phyloP scores from a whole-genome alignment of 2,329 filamentous ascomycete species.

The Aspergillus sp. region DNA sequence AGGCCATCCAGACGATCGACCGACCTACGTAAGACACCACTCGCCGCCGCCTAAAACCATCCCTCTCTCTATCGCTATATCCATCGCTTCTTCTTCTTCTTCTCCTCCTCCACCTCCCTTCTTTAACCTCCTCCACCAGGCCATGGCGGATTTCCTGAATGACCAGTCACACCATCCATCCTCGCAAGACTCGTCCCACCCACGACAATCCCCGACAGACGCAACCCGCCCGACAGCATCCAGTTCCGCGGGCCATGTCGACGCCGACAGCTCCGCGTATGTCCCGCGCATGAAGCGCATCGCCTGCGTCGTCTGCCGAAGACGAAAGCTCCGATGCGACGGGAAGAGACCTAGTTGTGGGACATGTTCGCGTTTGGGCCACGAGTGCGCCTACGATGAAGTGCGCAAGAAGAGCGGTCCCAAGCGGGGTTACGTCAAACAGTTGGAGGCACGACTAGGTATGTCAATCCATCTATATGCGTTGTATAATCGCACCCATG shows the following conservation, averaged over 20 bases:
- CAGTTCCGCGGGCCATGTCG: slow-evolving; percentile 32
- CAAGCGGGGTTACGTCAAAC: slow-evolving; percentile 91
- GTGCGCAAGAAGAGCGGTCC: slow-evolving; percentile 91
- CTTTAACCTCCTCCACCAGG: slow-evolving; percentile 8
- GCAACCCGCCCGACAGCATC: slow-evolving; percentile 4
- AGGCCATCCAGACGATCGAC: neutral
- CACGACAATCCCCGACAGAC: slow-evolving; percentile 12
- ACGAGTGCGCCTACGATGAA: slow-evolving; percentile 88
- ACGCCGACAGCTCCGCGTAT: slow-evolving; percentile 50
- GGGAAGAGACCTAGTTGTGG: slow-evolving; percentile 80
- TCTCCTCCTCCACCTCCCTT: neutral
- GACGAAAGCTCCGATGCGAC: slow-evolving; percentile 88
- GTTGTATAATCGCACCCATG: neutral
- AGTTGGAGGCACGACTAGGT: slow-evolving; percentile 89
- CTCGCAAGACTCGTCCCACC: slow-evolving; percentile 28
- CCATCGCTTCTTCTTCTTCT: no score
- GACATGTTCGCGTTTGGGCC: slow-evolving; percentile 81
- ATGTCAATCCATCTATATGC: slow-evolving; percentile 39
- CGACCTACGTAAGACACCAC: neutral
- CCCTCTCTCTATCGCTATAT: neutral
- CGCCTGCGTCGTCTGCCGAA: slow-evolving; percentile 90
- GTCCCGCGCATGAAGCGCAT: slow-evolving; percentile 85
- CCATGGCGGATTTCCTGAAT: slow-evolving; percentile 55
- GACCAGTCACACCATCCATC: slow-evolving; percentile 48
- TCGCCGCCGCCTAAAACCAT: neutral